These are phyloP conservation scores for Hibiscus mutabilis DNA, from an alignment of 345 rosid genomes.

Conservation along the genomic window DNA sequence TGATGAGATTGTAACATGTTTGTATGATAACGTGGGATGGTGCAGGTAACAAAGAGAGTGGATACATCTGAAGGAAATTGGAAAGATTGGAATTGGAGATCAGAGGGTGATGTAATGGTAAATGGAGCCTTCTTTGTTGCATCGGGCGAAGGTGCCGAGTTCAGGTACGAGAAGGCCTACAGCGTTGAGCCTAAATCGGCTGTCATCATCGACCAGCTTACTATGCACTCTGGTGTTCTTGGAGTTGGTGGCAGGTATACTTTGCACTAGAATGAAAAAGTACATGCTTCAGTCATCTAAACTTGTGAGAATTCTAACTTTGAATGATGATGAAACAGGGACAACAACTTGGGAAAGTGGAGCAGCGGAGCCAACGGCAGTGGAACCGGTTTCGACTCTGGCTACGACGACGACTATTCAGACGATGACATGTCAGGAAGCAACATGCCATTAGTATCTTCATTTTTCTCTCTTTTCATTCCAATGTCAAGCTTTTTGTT, in stretches of 20 bases:
- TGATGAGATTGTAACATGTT: too few species aligned
- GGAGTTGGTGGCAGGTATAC: slow-evolving; percentile 74
- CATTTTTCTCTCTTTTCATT: slow-evolving; percentile 19
- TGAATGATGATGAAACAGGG: slow-evolving; percentile 34
- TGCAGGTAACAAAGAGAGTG: slow-evolving; percentile 86
- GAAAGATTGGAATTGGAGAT: slow-evolving; percentile 94
- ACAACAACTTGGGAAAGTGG: slow-evolving; percentile 84
- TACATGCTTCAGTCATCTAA: not conserved
- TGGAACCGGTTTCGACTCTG: slow-evolving; percentile 19
- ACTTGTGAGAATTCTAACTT: not conserved
- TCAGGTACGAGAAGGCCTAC: slow-evolving; percentile 76
- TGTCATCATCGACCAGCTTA: slow-evolving; percentile 48
- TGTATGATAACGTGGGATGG: not conserved
- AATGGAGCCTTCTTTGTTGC: slow-evolving; percentile 89
- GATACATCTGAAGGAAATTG: slow-evolving; percentile 65
- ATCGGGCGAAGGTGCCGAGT: slow-evolving; percentile 69
- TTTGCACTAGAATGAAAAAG: not conserved
- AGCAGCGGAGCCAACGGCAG: slow-evolving; percentile 43
- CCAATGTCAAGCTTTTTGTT: slow-evolving; percentile 27
- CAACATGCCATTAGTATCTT: slow-evolving; percentile 20
- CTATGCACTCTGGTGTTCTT: slow-evolving; percentile 61
- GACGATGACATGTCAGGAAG: slow-evolving; percentile 54
- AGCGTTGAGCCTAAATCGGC: slow-evolving; percentile 92
- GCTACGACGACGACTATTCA: slow-evolving; percentile 28
- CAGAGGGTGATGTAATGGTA: slow-evolving; percentile 83